phyloP scores from a whole-genome alignment of 768 basidiomycete species.

The Tephrocybe sp. region DNA sequence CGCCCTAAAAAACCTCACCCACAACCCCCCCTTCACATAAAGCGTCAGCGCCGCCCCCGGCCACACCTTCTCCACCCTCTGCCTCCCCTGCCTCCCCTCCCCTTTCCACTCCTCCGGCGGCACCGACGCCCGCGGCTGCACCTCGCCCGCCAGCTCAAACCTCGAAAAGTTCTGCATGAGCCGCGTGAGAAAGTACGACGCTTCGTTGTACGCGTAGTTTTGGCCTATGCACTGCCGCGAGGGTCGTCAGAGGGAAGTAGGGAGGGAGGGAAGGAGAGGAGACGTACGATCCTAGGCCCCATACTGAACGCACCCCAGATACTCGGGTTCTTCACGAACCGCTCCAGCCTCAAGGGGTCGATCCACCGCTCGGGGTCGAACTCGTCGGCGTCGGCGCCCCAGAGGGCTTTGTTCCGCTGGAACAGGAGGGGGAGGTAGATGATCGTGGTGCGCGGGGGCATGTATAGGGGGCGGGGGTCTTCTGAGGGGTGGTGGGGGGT shows the following conservation, averaged over 20 bases:
- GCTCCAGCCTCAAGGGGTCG: constrained; percentile 49
- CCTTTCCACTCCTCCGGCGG: constrained; percentile 66
- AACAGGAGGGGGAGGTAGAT: constrained; percentile 62
- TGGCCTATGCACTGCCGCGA: constrained; percentile 65
- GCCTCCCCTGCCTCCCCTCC: constrained; percentile 42
- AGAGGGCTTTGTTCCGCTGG: constrained; percentile 65
- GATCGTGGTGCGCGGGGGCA: constrained; percentile 58
- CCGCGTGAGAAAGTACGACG: constrained; percentile 69
- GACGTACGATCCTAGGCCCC: constrained; percentile 57
- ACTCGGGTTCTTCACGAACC: constrained; percentile 56
- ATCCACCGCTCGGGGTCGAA: constrained; percentile 84
- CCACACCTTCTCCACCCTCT: constrained; percentile 58
- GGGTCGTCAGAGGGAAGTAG: no score
- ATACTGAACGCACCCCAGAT: constrained; percentile 78
- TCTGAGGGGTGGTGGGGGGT: constrained; percentile 23
- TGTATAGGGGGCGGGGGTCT: constrained; percentile 49
- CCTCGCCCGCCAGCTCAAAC: constrained; percentile 59
- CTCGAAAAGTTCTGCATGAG: constrained; percentile 65
- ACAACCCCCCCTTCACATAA: constrained; percentile 63
- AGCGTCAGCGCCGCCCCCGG: constrained; percentile 66
- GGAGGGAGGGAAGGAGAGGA: no score
- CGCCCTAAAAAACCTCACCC: constrained; percentile 38
- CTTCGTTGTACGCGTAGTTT: constrained; percentile 77
- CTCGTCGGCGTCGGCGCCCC: constrained; percentile 76
- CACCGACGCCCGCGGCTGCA: constrained; percentile 60